phyloP scores from a whole-genome alignment of 106 monocot genomes.

The Allium fistulosum region DNA sequence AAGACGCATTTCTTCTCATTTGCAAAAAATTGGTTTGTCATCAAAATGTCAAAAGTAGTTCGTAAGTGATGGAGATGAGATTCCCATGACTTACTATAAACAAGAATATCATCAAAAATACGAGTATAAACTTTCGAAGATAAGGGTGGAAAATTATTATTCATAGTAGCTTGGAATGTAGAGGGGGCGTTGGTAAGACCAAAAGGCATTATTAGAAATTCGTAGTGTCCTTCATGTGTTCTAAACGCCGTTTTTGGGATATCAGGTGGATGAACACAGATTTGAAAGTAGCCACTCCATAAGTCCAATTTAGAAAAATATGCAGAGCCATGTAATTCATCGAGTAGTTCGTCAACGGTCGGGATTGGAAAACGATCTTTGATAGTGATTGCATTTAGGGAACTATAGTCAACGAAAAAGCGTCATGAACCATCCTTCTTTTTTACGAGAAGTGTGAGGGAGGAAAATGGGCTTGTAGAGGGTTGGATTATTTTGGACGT shows the following conservation, averaged over 20 bases:
- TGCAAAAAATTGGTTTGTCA: not conserved
- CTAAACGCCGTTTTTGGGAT: not conserved
- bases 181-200: not conserved
- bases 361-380: not conserved
- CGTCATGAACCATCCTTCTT: not conserved
- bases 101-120: constrained; percentile 4
- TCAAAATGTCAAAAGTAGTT: not conserved
- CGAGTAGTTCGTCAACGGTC: not conserved
- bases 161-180: not conserved
- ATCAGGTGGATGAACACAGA: not conserved
- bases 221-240: not conserved
- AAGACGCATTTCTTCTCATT: not conserved
- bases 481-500: not conserved
- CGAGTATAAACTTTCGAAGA: not conserved
- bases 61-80: not conserved
- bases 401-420: not conserved
- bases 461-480: not conserved
- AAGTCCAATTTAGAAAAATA: not conserved
- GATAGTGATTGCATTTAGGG: not conserved
- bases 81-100: not conserved
- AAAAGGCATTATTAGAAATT: not conserved
- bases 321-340: not conserved
- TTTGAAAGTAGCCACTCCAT: not conserved
- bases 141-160: not conserved
- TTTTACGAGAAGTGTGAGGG: not conserved